Conservation (phyloP, 2,329 filamentous ascomycete genomes). For the Macrophomina pseudophaseolina region DNA sequence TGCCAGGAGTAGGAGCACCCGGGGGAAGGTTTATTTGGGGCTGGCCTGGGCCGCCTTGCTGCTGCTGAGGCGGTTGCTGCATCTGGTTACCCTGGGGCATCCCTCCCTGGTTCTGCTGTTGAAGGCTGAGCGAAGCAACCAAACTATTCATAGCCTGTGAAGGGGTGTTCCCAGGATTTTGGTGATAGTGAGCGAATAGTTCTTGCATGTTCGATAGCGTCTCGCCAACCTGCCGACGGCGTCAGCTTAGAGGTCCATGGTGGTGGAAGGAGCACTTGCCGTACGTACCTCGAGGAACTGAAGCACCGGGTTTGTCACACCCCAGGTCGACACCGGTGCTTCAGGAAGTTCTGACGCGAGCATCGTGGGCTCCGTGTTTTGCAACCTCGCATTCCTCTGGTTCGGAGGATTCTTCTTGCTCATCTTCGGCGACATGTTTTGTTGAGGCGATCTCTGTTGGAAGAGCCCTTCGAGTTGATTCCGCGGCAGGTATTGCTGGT, state of each 20-base stretch:
- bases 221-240: constrained; percentile 61
- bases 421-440: constrained; percentile 62
- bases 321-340: constrained; percentile 56
- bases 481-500: constrained; percentile 84
- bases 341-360: constrained; percentile 52
- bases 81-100: constrained; percentile 21
- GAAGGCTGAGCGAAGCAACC: constrained; percentile 49
- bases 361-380: constrained; percentile 46
- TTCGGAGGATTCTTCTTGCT: constrained; percentile 63
- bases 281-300: constrained; percentile 64
- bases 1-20: constrained; percentile 30
- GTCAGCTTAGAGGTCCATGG: constrained; percentile 32
- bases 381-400: constrained; percentile 54
- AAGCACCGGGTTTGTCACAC: constrained; percentile 62
- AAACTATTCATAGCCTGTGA: constrained; percentile 61
- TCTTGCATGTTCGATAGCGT: constrained; percentile 68
- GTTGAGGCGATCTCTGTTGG: constrained; percentile 55
- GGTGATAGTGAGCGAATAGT: constrained; percentile 62
- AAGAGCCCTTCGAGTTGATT: constrained; percentile 58
- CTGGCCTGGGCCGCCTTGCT: constrained; percentile 26
- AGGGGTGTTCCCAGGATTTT: constrained; percentile 58
- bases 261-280: not conserved
- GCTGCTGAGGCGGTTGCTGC: constrained; percentile 5
- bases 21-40: constrained; percentile 32
- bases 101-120: constrained; percentile 32